Base-by-base conservation (phyloP, 306 rosid genomes). In the Quercus bicolor region DNA sequence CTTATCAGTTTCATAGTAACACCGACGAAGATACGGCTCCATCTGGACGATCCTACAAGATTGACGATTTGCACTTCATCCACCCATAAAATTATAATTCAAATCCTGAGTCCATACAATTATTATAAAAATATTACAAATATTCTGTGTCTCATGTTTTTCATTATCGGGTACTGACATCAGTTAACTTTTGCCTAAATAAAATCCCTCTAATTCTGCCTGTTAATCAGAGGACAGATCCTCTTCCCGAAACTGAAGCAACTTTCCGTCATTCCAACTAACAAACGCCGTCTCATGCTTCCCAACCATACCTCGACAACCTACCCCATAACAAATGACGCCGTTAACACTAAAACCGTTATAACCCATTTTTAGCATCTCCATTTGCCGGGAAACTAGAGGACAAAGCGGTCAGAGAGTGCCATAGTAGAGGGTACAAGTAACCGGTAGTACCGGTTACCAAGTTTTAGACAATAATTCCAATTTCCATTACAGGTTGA, bases 281-380 rank as follows among this genome's bases (percentile, higher is more conserved):
- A 60, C 70, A 75, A 57, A 75, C 71, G 70, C 26, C 70, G 71
- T 75, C 54, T 20, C 19, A 59, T 75, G 70, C 53, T 43, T 15
- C 37, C 57, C 70, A 23, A 60, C 20, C 6, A 1, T 4, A 14
- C 34, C 10, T 14, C 68, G 56, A 75, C 70, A 59, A 37, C 40
- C 21, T 10, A 2, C 3, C 10, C 8, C 56, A 5, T 6, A 5
- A 59, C 13, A 13, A n/a, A n/a, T 74, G 43, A 59, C 70, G 78
- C 4, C 40, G 70, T 66, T 34, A 66, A 19, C 15, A 48, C 16
- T 11, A 48, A 12, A 48, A 11, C 11, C 28, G 20, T 65, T 20
- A 8, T 13, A 20, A 40, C 3, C 45, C 45, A 40, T 7, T 31
- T 18, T 19, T 10, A 66, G 2, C 71, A 31, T 66, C 48, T 8